A percentile compares a stretch with the other conserved stretches of the same genome.
phyloP scores from a whole-genome alignment of 2,329 filamentous ascomycete species.

The Fusarium clavum region DNA sequence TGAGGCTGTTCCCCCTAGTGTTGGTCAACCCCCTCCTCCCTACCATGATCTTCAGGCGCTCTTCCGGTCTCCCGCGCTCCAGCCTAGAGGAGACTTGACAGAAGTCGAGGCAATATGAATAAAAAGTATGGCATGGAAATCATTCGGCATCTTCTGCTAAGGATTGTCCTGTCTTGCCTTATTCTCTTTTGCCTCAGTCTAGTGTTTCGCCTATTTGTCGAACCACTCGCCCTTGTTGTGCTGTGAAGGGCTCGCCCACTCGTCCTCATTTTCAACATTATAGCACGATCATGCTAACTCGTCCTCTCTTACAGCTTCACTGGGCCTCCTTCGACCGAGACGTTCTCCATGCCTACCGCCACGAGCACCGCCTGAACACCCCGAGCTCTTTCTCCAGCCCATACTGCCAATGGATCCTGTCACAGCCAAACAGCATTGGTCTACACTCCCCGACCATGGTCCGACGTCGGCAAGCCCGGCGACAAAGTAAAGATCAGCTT shows the following conservation, averaged over 20 bases:
- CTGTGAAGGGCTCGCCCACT: neutral
- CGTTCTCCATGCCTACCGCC: conserved; percentile 79
- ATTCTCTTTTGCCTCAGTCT: neutral
- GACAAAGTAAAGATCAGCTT: conserved; percentile 78
- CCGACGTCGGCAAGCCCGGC: conserved; percentile 69
- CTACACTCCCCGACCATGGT: conserved; percentile 81
- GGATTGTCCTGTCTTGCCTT: neutral
- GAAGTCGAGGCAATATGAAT: neutral
- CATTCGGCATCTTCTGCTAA: neutral
- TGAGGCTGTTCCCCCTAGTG: conserved; percentile 51
- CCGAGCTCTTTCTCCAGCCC: conserved; percentile 76
- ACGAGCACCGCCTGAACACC: conserved; percentile 76
- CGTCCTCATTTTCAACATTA: neutral
- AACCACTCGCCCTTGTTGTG: neutral
- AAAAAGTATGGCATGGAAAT: neutral
- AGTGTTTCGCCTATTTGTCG: neutral
- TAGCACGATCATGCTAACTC: conserved; percentile 21
- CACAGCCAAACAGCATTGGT: conserved; percentile 73
- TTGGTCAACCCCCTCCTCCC: conserved; percentile 44
- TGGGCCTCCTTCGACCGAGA: conserved; percentile 76
- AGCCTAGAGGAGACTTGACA: neutral
- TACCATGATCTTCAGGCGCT: conserved; percentile 12
- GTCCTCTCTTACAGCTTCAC: conserved; percentile 59
- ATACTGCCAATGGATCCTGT: conserved; percentile 71
- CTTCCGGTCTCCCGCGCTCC: neutral